Conservation (phyloP, 495 filamentous ascomycete genomes). For the Rhizodiscina lignyota region DNA sequence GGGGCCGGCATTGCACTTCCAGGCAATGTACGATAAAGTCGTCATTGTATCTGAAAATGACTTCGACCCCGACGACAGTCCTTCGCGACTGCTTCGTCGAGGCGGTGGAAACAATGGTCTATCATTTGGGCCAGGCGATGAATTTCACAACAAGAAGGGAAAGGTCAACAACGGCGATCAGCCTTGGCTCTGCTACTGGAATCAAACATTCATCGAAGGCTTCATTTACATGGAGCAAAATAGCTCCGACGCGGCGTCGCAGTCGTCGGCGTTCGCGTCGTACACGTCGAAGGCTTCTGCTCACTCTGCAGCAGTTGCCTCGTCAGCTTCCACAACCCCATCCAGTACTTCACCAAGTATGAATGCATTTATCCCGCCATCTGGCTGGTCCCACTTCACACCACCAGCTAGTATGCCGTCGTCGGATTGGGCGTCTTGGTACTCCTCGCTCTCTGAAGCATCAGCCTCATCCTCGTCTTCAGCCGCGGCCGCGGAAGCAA, state of each 20-base stretch:
- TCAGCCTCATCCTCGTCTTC: no score
- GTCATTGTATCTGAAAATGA: conserved; percentile 51
- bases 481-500: no score
- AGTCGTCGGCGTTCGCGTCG: conserved; percentile 2
- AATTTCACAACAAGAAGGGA: no score
- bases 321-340: conserved; percentile 1
- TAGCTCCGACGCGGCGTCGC: conserved; percentile 5
- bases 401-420: no score
- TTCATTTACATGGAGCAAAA: conserved; percentile 52
- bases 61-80: conserved; percentile 11
- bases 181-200: conserved; percentile 85
- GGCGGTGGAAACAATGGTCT: conserved; percentile 1
- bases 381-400: no score
- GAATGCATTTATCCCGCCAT: neutral
- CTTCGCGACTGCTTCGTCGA: conserved; percentile 3
- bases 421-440: no score
- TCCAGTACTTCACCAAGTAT: neutral
- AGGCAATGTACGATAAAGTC: conserved; percentile 58
- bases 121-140: no score
- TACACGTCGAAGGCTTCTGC: conserved; percentile 36
- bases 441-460: no score
- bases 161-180: conserved; percentile 39
- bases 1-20: conserved; percentile 65
- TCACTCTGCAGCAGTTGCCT: conserved; percentile 41
- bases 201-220: conserved; percentile 59